A percentile compares a stretch with the other conserved stretches of the same genome.
Conservation (phyloP, 768 basidiomycete species). For the Trametes meyenii region DNA sequence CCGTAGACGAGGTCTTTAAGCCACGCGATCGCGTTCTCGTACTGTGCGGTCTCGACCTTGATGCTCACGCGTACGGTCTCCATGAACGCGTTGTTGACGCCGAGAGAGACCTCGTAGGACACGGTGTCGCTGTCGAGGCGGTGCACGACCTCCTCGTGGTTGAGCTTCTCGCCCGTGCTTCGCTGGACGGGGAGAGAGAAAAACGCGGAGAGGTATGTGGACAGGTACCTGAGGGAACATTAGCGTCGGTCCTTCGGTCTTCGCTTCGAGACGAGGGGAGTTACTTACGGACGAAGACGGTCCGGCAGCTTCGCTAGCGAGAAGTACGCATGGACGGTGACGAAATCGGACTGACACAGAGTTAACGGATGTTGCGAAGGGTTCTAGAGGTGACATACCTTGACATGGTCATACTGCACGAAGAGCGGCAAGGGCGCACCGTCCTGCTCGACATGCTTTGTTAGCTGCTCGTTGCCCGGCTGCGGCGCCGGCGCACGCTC, state of each 20-base stretch:
- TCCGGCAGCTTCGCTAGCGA: slow-evolving; percentile 75
- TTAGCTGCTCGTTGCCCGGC: slow-evolving; percentile 47
- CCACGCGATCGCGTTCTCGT: slow-evolving; percentile 86
- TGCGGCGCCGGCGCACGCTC: slow-evolving; percentile 30
- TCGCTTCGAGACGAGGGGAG: background rate
- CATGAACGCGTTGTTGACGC: slow-evolving; percentile 61
- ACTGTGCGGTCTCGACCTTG: slow-evolving; percentile 81
- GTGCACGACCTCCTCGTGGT: slow-evolving; percentile 90
- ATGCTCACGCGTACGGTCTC: slow-evolving; percentile 77
- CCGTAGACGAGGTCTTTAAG: slow-evolving; percentile 78
- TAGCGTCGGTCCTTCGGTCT: too few species aligned
- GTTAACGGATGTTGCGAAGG: background rate
- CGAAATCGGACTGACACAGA: slow-evolving; percentile 75
- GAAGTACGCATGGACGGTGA: slow-evolving; percentile 77
- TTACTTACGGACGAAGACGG: slow-evolving; percentile 71
- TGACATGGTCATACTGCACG: slow-evolving; percentile 91
- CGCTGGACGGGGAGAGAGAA: slow-evolving; percentile 85
- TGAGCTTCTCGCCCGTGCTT: slow-evolving; percentile 66
- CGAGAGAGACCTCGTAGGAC: slow-evolving; percentile 74
- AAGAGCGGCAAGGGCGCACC: slow-evolving; percentile 79
- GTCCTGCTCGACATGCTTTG: slow-evolving; percentile 67
- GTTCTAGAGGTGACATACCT: slow-evolving; percentile 48
- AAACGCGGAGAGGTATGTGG: slow-evolving; percentile 79
- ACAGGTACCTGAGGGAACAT: slow-evolving; percentile 59
- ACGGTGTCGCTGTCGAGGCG: slow-evolving; percentile 91